Percentiles rank a stretch among this genome's conserved stretches.
These are phyloP conservation scores for Exobasidium cylindrosporum DNA, from an alignment of 1,284 basidiomycete species.

Conservation along the genomic window DNA sequence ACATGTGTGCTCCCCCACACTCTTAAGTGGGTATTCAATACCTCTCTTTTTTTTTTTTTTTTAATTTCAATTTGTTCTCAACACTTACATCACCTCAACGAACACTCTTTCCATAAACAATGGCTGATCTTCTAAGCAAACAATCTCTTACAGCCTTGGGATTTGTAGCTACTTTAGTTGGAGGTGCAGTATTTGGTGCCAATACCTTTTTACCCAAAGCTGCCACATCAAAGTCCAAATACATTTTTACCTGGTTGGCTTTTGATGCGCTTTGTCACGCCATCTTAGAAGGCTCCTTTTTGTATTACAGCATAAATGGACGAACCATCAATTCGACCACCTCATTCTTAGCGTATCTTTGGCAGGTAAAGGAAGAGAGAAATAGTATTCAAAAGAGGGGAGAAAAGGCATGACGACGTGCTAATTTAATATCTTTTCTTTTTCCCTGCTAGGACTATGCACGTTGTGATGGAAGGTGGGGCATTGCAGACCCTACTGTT, in stretches of 20 bases:
- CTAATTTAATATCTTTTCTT: too few relatives aligned
- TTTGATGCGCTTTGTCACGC: slow-evolving; percentile 47
- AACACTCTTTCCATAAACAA: neutral
- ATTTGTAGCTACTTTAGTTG: slow-evolving; percentile 29
- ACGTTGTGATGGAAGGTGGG: slow-evolving; percentile 44
- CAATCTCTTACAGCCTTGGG: slow-evolving; percentile 32
- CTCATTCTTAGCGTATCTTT: slow-evolving; percentile 41
- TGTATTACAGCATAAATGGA: slow-evolving; percentile 34
- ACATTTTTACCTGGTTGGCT: slow-evolving; percentile 44
- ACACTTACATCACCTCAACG: too few relatives aligned
- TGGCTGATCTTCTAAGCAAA: slow-evolving; percentile 27
- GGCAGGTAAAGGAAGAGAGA: too few relatives aligned
- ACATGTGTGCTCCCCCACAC: too few relatives aligned
- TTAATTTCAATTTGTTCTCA: too few relatives aligned
- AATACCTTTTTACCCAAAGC: slow-evolving; percentile 11
- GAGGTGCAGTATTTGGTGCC: slow-evolving; percentile 20
- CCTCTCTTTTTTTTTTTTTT: too few relatives aligned
- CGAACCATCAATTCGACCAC: slow-evolving; percentile 31
- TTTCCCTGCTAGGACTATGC: too few relatives aligned
- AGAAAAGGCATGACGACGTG: too few relatives aligned
- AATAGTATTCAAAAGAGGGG: too few relatives aligned
- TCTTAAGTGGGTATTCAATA: too few relatives aligned
- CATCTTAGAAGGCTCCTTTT: slow-evolving; percentile 43
- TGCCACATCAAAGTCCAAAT: slow-evolving; percentile 18
- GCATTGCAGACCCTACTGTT: slow-evolving; percentile 32